Base-by-base conservation (phyloP, 2,329 filamentous ascomycete genomes). In the Ascochyta viciae-villosae region DNA sequence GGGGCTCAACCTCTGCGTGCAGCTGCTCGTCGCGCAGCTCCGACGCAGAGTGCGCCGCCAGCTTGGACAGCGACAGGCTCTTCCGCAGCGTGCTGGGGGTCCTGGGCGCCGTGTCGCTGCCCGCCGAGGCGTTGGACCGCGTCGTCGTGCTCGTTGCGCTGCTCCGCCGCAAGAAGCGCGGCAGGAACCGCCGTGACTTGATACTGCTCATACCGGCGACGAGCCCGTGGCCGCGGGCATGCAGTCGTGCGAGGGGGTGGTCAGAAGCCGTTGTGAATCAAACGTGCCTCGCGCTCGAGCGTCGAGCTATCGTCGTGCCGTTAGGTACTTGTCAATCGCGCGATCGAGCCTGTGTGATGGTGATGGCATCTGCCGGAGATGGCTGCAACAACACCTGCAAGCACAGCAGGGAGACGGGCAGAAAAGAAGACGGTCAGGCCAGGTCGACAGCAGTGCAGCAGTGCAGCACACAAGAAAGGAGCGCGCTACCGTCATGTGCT, bases 121-220 rank as follows among this genome's bases (percentile, higher is more conserved):
- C 66, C 5, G 59, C 59, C 44, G 67, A 70, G 43, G 61, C 48
- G 2, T 61, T 60, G 10, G 67, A 67, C 47, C 67, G 62, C 40
- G 64, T 54, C 3, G 56, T 39, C 23, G 66, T 63, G 50, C 70
- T 72, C 10, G 68, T 62, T 45, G 60, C 58, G 58, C 65, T 72
- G 61, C 60, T 63, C 19, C 69, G 45, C n/a, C 72, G 62, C 54
- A 71, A 57, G 37, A 55, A 74, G 60, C 63, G 70, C 68, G 50
- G 61, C 40, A 35, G 71, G 67, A 50, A 67, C 56, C 74, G 63
- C 13, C 71, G 63, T 39, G 70, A 65, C 66, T 74, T 75, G 63
- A 73, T 65, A 61, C 66, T 72, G 58, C 67, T 68, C 73, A 74
- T 74, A 37, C 62, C 67, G 27, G 61, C 64, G 41, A 66, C 52